These are phyloP conservation scores for Gryganskiella cystojenkinii DNA, from an alignment of 192 early-diverging fungal species.

Conservation along the genomic window DNA sequence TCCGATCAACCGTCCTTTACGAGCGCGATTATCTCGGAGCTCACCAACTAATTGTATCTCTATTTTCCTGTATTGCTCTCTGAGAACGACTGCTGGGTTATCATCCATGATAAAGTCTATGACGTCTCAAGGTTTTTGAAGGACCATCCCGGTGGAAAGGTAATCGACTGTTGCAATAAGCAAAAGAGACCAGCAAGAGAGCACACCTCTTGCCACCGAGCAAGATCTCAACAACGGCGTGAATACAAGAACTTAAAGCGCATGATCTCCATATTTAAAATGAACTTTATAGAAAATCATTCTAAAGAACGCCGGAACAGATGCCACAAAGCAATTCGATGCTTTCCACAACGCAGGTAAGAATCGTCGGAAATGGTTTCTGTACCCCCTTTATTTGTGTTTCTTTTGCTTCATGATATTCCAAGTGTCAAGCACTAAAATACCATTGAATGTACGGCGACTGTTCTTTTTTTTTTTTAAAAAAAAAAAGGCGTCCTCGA, in stretches of 20 bases:
- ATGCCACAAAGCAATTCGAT: conserved; percentile 90
- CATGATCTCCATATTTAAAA: too few relatives aligned
- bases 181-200: not conserved
- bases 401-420: conserved; percentile 1
- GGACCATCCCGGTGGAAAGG: conserved; percentile 68
- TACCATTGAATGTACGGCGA: too few relatives aligned
- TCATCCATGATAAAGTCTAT: conserved; percentile 71
- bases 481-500: conserved; percentile 59
- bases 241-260: too few relatives aligned
- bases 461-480: not conserved
- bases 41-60: too few relatives aligned
- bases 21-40: not conserved
- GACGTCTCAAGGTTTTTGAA: conserved; percentile 67
- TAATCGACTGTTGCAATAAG: conserved; percentile 1
- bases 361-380: not conserved
- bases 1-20: not conserved
- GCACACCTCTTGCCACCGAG: too few relatives aligned
- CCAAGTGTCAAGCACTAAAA: too few relatives aligned
- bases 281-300: conserved; percentile 68
- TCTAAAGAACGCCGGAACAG: conserved; percentile 78
- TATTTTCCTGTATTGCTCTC: not conserved
- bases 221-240: conserved; percentile 14
- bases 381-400: not conserved
- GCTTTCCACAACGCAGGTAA: conserved; percentile 77
- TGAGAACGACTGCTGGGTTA: conserved; percentile 64